Conservation (phyloP, 2,329 filamentous ascomycete genomes). For the Fusarium albosuccineum region DNA sequence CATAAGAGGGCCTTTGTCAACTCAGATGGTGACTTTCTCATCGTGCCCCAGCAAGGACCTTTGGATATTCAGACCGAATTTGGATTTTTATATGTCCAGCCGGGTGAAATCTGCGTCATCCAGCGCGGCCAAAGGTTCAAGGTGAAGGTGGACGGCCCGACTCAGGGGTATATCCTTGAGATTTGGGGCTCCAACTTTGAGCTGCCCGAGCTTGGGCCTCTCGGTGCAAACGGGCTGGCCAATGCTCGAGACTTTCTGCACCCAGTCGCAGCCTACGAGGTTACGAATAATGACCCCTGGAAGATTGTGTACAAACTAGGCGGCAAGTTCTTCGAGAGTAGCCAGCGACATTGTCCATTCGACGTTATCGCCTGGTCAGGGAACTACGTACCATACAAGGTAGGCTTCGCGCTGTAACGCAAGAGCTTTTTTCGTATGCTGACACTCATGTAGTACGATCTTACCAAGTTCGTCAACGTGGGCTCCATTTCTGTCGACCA, state of each 20-base stretch:
- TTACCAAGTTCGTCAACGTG: slow-evolving; percentile 69
- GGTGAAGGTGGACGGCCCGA: slow-evolving; percentile 63
- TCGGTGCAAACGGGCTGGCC: slow-evolving; percentile 76
- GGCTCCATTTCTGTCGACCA: slow-evolving; percentile 63
- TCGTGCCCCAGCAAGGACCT: slow-evolving; percentile 74
- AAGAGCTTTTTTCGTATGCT: too few species aligned
- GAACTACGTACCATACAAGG: slow-evolving; percentile 70
- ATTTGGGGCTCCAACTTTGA: slow-evolving; percentile 74
- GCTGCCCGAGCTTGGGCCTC: slow-evolving; percentile 74
- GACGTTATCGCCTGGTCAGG: slow-evolving; percentile 80
- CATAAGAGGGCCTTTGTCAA: slow-evolving; percentile 61
- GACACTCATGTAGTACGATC: slow-evolving; percentile 54
- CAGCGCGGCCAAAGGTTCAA: slow-evolving; percentile 69
- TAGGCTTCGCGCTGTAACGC: too few species aligned
- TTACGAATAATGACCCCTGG: slow-evolving; percentile 63
- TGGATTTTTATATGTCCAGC: slow-evolving; percentile 72
- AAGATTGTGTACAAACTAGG: slow-evolving; percentile 71
- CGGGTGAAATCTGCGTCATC: slow-evolving; percentile 75
- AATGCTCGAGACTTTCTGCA: slow-evolving; percentile 74
- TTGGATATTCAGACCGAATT: slow-evolving; percentile 78
- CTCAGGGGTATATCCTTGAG: slow-evolving; percentile 75
- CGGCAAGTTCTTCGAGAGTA: slow-evolving; percentile 70
- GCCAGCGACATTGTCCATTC: slow-evolving; percentile 74
- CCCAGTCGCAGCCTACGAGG: slow-evolving; percentile 70
- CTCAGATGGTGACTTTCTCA: slow-evolving; percentile 75